Percentiles rank a stretch among this genome's conserved stretches.
phyloP scores from a whole-genome alignment of 2,329 filamentous ascomycete genomes.

The Neophaeococcomyces aloes region DNA sequence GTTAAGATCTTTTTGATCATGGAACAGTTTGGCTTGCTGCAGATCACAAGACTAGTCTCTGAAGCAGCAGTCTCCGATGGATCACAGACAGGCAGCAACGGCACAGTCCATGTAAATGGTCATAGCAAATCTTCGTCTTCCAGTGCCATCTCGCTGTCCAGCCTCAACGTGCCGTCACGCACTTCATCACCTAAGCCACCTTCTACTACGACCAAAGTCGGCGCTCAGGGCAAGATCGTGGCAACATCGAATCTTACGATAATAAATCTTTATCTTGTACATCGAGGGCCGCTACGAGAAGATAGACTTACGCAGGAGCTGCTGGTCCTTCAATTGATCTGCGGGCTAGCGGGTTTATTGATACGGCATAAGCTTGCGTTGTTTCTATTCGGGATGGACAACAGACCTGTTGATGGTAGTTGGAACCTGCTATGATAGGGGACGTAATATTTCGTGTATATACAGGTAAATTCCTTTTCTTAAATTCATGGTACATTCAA shows the following conservation, averaged over 20 bases:
- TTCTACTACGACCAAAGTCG: neutral
- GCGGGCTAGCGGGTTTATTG: constrained; percentile 74
- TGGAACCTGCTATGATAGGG: constrained; percentile 7
- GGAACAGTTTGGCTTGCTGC: constrained; percentile 56
- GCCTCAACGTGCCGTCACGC: neutral
- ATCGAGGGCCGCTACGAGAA: constrained; percentile 84
- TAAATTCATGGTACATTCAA: no score
- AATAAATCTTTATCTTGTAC: constrained; percentile 91
- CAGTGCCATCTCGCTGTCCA: constrained; percentile 1
- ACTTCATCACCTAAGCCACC: neutral
- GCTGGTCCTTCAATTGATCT: constrained; percentile 61
- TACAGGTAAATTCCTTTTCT: no score
- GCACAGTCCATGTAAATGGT: neutral
- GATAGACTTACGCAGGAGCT: constrained; percentile 72
- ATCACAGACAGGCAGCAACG: constrained; percentile 32
- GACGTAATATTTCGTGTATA: neutral
- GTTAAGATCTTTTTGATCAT: constrained; percentile 57
- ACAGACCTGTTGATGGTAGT: constrained; percentile 32
- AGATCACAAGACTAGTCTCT: constrained; percentile 38
- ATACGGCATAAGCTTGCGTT: constrained; percentile 76
- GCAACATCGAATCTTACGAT: constrained; percentile 87
- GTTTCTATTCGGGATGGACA: constrained; percentile 84
- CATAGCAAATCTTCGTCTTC: constrained; percentile 3
- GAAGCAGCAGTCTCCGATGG: constrained; percentile 37
- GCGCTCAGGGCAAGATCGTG: constrained; percentile 49